These are phyloP conservation scores for Amphibolis antarctica DNA, from an alignment of 106 monocot genomes.

Conservation along the genomic window DNA sequence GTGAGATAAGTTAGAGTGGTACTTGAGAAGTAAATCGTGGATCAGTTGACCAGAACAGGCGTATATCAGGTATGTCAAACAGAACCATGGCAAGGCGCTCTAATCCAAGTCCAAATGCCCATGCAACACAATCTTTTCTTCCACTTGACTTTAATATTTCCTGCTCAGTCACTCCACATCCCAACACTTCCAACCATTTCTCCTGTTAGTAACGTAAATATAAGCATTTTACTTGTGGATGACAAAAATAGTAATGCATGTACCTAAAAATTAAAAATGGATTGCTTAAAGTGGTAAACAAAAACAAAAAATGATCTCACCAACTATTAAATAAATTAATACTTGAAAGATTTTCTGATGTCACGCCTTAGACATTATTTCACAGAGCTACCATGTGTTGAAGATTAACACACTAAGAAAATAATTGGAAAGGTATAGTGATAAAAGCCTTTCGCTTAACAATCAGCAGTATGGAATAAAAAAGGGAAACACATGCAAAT, in stretches of 20 bases:
- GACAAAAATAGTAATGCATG: not conserved
- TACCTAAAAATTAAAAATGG: not conserved
- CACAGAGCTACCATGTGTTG: no score
- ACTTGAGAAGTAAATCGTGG: slow-evolving; percentile 79
- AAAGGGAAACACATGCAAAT: no score
- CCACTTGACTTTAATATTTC: slow-evolving; percentile 72
- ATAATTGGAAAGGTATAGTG: no score
- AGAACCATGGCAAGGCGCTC: slow-evolving; percentile 96
- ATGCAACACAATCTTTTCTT: slow-evolving; percentile 62
- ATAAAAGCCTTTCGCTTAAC: no score
- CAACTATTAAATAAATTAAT: no score
- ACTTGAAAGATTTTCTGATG: no score
- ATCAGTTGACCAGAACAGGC: slow-evolving; percentile 93
- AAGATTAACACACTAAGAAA: no score
- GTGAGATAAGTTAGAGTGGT: not conserved
- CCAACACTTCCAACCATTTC: slow-evolving; percentile 95
- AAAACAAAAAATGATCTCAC: no score
- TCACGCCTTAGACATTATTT: no score
- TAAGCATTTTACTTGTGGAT: not conserved
- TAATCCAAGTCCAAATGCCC: slow-evolving; percentile 98
- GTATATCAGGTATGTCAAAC: slow-evolving; percentile 95
- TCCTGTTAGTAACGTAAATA: slow-evolving; percentile 28
- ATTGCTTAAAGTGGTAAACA: no score
- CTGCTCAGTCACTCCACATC: slow-evolving; percentile 96
- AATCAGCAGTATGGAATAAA: no score